Base-by-base conservation (phyloP, 768 basidiomycete genomes). In the Hygrophoropsis aurantiaca region DNA sequence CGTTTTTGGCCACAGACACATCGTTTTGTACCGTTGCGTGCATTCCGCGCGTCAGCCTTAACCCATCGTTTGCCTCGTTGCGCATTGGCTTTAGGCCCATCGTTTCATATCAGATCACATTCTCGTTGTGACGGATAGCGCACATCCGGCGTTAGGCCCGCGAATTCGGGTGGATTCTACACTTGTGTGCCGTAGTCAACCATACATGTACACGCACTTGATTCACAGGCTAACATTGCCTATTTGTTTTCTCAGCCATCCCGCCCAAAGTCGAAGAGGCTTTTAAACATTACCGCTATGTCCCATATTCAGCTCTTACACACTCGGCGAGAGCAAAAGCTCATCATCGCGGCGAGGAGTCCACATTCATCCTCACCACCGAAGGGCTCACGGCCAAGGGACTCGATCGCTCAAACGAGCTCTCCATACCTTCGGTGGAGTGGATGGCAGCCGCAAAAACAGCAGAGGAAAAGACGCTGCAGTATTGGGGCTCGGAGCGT, bases 231-330 rank as follows among this genome's bases (percentile, higher is more conserved):
- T 38, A 38, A 6, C 21, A 6, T 6, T 38, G 16, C 21, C n/a
- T 13, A 13, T 42, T 19, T 13, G 13, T 42, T n/a, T 42, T 19
- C 23, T n/a, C 52, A 62, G 61, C 54, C 8, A 39, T 60, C 9
- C 61, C 58, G 1, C 44, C 49, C 1, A 47, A 47, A 4, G 53
- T 58, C 1, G 54, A 61, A 6, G 49, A 52, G 3, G 57, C 55
- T 7, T 53, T 61, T 18, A 44, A 42, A 5, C 18, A 21, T 3
- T 55, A 43, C 27, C 38, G 38, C 9, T 62, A 64, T 40, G 50
- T 63, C 1, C 60, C 61, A 0, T 64, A 63, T 51, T 48, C 53
- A 1, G 27, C 58, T 6, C 49, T 66, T 4, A 42, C 61, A 0
- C 13, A 26, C 10, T 20, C 42, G 0, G 59, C 53, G 3, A 6